A percentile compares a stretch with the other conserved stretches of the same genome.
Conservation (phyloP, 2,329 filamentous ascomycete species). For the Cladosporium oxysporum region DNA sequence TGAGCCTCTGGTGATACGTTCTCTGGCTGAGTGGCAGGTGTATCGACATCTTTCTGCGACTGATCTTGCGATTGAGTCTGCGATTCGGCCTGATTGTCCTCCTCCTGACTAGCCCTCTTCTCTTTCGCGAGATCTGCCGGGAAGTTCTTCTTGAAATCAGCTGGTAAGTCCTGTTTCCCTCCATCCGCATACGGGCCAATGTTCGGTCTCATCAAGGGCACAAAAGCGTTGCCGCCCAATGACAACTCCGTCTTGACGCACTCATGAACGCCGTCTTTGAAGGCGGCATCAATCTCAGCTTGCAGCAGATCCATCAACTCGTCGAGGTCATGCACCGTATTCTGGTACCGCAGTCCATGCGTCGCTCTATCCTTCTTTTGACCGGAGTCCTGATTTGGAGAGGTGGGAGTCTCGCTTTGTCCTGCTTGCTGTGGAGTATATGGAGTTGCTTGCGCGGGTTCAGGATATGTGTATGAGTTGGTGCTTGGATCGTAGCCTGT, state of each 20-base stretch:
- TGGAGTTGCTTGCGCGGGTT: not conserved
- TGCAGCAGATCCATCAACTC: slow-evolving; percentile 5
- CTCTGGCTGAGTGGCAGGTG: not conserved
- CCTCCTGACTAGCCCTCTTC: not conserved
- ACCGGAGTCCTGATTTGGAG: not conserved
- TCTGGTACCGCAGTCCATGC: not conserved
- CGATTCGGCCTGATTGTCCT: not conserved
- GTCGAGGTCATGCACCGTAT: not conserved
- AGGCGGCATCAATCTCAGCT: slow-evolving; percentile 4
- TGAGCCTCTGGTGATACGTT: not conserved
- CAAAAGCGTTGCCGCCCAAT: slow-evolving; percentile 25
- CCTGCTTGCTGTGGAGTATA: not conserved
- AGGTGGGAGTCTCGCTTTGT: not conserved
- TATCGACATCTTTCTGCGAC: not conserved
- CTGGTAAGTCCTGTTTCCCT: slow-evolving; percentile 33
- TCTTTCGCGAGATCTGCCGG: slow-evolving; percentile 21
- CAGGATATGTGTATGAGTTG: not conserved
- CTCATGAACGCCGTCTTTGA: slow-evolving; percentile 21
- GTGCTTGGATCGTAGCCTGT: not conserved
- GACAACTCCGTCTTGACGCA: slow-evolving; percentile 31
- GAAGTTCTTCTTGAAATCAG: slow-evolving; percentile 30
- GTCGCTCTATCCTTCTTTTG: not conserved
- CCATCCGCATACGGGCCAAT: slow-evolving; percentile 35
- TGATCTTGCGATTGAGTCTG: not conserved
- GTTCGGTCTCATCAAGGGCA: slow-evolving; percentile 31